Percentiles rank a stretch among this genome's conserved stretches.
Conservation (phyloP, 306 rosid genomes). For the Arachis hypogaea region DNA sequence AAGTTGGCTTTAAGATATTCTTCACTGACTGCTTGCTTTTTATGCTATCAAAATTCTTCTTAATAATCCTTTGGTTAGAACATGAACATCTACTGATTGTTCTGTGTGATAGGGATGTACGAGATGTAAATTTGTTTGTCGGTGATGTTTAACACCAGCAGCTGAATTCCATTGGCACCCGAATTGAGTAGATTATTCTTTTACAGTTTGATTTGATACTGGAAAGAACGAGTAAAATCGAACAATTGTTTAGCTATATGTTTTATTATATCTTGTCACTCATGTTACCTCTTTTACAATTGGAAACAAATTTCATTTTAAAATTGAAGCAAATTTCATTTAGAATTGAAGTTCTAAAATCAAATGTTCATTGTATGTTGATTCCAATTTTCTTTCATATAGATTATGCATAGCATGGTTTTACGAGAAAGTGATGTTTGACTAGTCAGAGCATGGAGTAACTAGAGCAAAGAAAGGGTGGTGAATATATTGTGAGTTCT, state of each 20-base stretch:
- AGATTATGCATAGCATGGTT: constrained; percentile 36
- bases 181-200: not conserved
- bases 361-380: not conserved
- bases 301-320: not conserved
- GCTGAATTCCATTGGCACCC: not conserved
- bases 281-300: not conserved
- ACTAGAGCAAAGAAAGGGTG: constrained; percentile 47
- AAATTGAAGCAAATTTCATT: too few relatives aligned
- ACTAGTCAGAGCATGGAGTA: not conserved
- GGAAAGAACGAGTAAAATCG: not conserved
- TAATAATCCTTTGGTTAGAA: too few relatives aligned
- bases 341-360: not conserved
- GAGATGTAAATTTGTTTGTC: too few relatives aligned
- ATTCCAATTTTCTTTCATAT: constrained; percentile 5
- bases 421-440: constrained; percentile 59
- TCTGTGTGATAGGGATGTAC: too few relatives aligned
- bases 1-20: too few relatives aligned
- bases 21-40: too few relatives aligned
- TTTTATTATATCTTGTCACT: not conserved
- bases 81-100: too few relatives aligned
- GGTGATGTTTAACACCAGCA: too few relatives aligned
- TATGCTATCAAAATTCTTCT: too few relatives aligned
- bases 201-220: constrained; percentile 1
- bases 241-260: not conserved
- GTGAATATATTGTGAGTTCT: constrained; percentile 59